Base-by-base conservation (phyloP, 768 basidiomycete species). In the Leccinum uliginosum region DNA sequence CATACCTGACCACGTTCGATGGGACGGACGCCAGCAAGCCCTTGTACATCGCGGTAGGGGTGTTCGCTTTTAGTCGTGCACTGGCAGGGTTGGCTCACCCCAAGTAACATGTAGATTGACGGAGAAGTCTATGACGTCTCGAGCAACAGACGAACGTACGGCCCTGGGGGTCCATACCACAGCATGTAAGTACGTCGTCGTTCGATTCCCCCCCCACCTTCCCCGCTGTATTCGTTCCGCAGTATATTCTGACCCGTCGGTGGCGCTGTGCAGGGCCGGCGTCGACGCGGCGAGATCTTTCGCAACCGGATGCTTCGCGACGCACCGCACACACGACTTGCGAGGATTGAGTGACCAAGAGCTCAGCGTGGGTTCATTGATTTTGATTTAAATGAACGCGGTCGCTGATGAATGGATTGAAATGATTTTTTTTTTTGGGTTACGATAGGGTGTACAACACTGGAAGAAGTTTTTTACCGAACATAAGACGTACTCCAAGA, bases 91-190 rank as follows among this genome's bases (percentile, higher is more conserved):
- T 43, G 47, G 38, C 60, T 57, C 50, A 64, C 50, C n/a, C 54
- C 23, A 57, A 59, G 23, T 45, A 63, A 55, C 54, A 59, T 65
- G 46, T 68, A 93, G 91, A 89, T 98, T 69, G 91, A 93, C 67
- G 90, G 91, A 12, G 89, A 90, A 52, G 92, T 98, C 8, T 98
- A 86, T 73, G 95, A 98, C 67, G 95, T 98, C 52, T 83, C 86
- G n/a, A 79, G 80, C 59, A 85, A 85, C 62, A 76, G 79, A 57
- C 79, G 87, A 21, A 78, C 81, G 10, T 98, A 98, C 70, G 93
- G 94, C 51, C 89, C 86, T 38, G 95, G 94, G 14, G 95, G 93
- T 38, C 82, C 89, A 43, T 93, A 93, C 73, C 78, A 85, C 63
- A 76, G 83, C 66, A 78, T 89, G 88, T 87, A 67, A 69, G 63